Percentiles rank a stretch among this genome's conserved stretches.
These are phyloP conservation scores for Aspergillus conjunctus DNA, from an alignment of 495 filamentous ascomycete species.

Conservation along the genomic window DNA sequence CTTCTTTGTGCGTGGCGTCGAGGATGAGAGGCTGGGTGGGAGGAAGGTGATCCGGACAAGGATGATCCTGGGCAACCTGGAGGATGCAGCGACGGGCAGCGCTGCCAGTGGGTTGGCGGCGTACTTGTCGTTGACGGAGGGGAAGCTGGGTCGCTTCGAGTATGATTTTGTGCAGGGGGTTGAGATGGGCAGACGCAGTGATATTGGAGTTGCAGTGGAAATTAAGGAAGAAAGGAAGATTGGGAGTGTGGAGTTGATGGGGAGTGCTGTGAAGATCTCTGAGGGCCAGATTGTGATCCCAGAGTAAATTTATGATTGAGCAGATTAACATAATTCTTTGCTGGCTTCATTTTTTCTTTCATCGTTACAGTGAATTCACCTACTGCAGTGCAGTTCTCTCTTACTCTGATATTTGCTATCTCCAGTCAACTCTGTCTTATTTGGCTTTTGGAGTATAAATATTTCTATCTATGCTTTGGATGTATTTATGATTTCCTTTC, in stretches of 20 bases:
- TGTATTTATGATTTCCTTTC: too few relatives aligned
- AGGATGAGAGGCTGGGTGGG: constrained; percentile 24
- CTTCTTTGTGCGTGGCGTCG: constrained; percentile 51
- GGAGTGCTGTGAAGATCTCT: constrained; percentile 60
- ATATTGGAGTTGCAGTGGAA: constrained; percentile 52
- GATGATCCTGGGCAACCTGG: constrained; percentile 56
- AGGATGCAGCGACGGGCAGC: constrained; percentile 70
- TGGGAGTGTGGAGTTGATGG: constrained; percentile 55
- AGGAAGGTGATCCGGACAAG: constrained; percentile 31
- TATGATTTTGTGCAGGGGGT: constrained; percentile 71
- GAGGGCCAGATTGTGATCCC: constrained; percentile 46
- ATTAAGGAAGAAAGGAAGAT: constrained; percentile 38
- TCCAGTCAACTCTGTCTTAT: too few relatives aligned
- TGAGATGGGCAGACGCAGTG: constrained; percentile 74
- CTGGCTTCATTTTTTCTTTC: too few relatives aligned
- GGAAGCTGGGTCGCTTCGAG: constrained; percentile 30
- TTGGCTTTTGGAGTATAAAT: too few relatives aligned
- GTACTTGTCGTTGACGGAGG: constrained; percentile 56
- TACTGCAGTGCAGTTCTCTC: too few relatives aligned
- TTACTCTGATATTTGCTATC: too few relatives aligned
- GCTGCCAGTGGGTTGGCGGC: constrained; percentile 58
- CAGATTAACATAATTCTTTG: not conserved
- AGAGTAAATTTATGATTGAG: not conserved
- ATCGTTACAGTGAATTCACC: too few relatives aligned
- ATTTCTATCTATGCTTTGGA: too few relatives aligned